phyloP scores from a whole-genome alignment of 345 rosid genomes.

The Gossypium longicalyx region DNA sequence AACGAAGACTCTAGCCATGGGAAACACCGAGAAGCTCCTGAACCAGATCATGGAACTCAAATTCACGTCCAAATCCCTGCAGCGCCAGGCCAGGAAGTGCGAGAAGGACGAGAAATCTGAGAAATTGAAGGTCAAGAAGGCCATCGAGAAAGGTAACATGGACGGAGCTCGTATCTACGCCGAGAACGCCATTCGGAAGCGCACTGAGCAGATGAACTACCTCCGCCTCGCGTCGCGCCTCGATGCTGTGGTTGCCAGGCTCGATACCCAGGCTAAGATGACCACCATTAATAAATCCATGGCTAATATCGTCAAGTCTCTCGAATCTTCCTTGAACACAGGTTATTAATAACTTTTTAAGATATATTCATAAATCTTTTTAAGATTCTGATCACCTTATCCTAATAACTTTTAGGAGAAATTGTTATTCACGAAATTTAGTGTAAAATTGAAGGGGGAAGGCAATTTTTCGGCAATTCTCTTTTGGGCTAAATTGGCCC shows the following conservation, averaged over 20 bases:
- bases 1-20: constrained; percentile 35
- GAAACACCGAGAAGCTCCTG: constrained; percentile 85
- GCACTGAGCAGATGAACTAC: constrained; percentile 97
- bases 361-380: no score
- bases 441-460: background rate
- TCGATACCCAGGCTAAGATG: constrained; percentile 97
- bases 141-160: constrained; percentile 97
- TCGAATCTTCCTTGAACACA: constrained; percentile 75
- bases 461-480: background rate
- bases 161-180: constrained; percentile 99
- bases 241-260: constrained; percentile 92
- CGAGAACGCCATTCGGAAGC: constrained; percentile 89
- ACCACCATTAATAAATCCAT: constrained; percentile 84
- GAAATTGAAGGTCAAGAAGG: constrained; percentile 93
- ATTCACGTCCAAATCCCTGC: constrained; percentile 86
- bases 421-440: background rate
- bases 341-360: constrained; percentile 38
- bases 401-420: background rate
- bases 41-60: constrained; percentile 94
- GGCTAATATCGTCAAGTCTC: constrained; percentile 85
- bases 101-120: constrained; percentile 98
- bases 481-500: background rate
- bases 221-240: constrained; percentile 86
- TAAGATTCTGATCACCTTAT: background rate
- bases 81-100: constrained; percentile 85